Conservation (phyloP, 768 basidiomycete species). For the Scleroderma bovista region DNA sequence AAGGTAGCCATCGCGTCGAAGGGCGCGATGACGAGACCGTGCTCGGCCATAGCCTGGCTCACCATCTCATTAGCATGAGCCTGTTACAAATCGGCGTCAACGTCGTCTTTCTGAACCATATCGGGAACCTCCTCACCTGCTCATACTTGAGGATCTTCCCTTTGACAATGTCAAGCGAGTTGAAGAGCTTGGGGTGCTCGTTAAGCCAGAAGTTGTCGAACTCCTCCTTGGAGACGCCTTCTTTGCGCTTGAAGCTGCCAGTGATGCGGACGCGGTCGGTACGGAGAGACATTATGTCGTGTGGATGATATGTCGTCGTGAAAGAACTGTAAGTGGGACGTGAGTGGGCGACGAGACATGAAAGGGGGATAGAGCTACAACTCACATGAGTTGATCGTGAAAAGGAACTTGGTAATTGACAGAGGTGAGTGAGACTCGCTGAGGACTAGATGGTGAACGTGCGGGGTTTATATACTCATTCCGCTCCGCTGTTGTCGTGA, state of each 20-base stretch:
- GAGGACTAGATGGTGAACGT: background rate
- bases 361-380: background rate
- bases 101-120: background rate
- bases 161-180: slow-evolving; percentile 27
- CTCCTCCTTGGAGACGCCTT: slow-evolving; percentile 24
- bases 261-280: slow-evolving; percentile 28
- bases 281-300: slow-evolving; percentile 14
- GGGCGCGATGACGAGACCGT: slow-evolving; percentile 13
- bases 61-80: slow-evolving; percentile 14
- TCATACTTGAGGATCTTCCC: slow-evolving; percentile 32
- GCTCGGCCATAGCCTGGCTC: slow-evolving; percentile 1
- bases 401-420: background rate
- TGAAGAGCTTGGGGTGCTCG: slow-evolving; percentile 24
- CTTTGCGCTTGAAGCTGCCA: slow-evolving; percentile 22
- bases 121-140: slow-evolving; percentile 20
- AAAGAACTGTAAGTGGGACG: background rate
- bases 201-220: slow-evolving; percentile 28
- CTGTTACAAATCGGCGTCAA: slow-evolving; percentile 7
- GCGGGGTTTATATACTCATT: background rate
- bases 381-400: background rate
- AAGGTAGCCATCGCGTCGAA: slow-evolving; percentile 28
- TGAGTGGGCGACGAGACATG: background rate
- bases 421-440: background rate
- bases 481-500: background rate
- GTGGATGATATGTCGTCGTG: background rate